Percentiles rank a stretch among this genome's conserved stretches.
Conservation (phyloP, 306 rosid species). For the Delonix regia region DNA sequence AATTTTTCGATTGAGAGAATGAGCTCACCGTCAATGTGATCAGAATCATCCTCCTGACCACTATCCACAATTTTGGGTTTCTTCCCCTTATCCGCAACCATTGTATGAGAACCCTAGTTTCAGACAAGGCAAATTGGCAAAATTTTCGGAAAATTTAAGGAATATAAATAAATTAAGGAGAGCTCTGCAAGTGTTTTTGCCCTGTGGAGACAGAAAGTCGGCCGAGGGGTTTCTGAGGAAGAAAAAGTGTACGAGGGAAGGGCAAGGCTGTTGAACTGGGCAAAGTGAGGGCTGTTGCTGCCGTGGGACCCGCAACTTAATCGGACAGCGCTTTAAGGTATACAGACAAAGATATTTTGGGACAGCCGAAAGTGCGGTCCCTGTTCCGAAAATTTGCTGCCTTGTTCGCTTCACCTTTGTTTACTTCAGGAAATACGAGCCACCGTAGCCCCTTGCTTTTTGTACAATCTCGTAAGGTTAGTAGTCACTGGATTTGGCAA, state of each 20-base stretch:
- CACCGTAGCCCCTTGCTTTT: too few relatives aligned
- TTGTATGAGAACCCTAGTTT: background rate
- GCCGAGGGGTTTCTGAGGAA: constrained; percentile 5
- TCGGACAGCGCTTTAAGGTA: background rate
- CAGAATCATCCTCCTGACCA: constrained; percentile 16
- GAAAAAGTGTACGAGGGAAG: background rate
- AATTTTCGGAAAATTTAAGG: background rate
- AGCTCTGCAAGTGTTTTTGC: background rate
- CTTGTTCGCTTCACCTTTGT: too few relatives aligned
- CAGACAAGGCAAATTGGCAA: background rate
- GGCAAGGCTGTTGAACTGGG: background rate
- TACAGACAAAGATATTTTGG: background rate
- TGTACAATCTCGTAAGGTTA: too few relatives aligned
- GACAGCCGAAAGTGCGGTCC: background rate
- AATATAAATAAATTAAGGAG: too few relatives aligned
- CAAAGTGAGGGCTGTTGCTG: too few relatives aligned
- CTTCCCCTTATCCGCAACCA: constrained; percentile 27
- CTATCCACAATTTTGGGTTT: constrained; percentile 6
- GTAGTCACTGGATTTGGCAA: too few relatives aligned
- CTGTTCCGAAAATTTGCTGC: too few relatives aligned
- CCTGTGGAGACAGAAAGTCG: background rate
- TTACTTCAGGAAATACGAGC: too few relatives aligned
- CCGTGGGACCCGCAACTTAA: constrained; percentile 10
- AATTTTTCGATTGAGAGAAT: constrained; percentile 19
- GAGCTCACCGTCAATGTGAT: constrained; percentile 27